A percentile compares a stretch with the other conserved stretches of the same genome.
Evolutionary conservation across 192 early-diverging fungal genomes (phyloP).

Genomic region (Coemansia sp.): DNA sequence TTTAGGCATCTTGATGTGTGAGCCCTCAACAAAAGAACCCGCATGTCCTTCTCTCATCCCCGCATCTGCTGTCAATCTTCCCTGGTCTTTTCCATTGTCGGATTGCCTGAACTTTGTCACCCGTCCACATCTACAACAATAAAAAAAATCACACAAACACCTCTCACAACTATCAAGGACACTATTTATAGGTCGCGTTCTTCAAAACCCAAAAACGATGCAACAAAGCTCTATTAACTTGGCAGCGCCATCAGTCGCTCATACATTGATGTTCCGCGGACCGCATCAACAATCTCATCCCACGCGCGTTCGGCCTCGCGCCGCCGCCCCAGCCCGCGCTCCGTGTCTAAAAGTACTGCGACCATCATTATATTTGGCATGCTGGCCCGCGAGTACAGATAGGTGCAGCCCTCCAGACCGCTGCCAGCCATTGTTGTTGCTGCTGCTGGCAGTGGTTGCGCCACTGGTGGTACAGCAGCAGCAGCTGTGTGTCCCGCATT

Average conservation of each 20-base stretch:
- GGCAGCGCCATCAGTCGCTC: constrained; percentile 34
- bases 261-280: constrained; percentile 46
- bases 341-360: constrained; percentile 42
- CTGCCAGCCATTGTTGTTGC: constrained; percentile 18
- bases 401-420: constrained; percentile 44
- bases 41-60: constrained; percentile 17
- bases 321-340: constrained; percentile 41
- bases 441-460: constrained; percentile 2
- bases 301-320: constrained; percentile 49
- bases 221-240: constrained; percentile 13
- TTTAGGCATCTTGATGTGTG: constrained; percentile 8
- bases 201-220: background rate
- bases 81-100: constrained; percentile 7
- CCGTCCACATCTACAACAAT: background rate
- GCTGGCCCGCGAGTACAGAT: constrained; percentile 49
- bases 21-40: constrained; percentile 6
- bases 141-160: constrained; percentile 8
- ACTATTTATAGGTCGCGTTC: background rate
- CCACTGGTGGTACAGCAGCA: background rate
- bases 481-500: background rate
- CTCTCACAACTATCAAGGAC: constrained; percentile 8
- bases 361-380: constrained; percentile 47
- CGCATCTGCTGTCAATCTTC: constrained; percentile 22
- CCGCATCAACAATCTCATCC: constrained; percentile 40
- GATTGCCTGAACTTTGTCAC: background rate